A percentile compares a stretch with the other conserved stretches of the same genome.
phyloP scores from a whole-genome alignment of 2,329 filamentous ascomycete species.

The Colletotrichum chrysophilum region DNA sequence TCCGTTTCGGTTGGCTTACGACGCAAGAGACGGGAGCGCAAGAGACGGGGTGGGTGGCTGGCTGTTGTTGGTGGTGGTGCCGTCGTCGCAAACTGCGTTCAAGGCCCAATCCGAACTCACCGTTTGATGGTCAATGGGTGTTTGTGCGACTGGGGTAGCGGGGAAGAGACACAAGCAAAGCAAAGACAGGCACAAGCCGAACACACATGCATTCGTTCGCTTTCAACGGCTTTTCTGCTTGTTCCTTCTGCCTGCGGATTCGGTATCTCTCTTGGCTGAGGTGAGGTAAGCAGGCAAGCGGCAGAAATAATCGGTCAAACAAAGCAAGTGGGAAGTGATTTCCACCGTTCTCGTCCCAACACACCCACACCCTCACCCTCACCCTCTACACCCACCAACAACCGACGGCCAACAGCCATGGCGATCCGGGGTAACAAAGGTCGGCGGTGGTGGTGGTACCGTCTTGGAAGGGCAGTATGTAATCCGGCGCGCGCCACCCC shows the following conservation, averaged over 20 bases:
- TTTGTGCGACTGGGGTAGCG: background rate
- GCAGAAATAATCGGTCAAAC: background rate
- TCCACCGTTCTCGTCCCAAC: constrained; percentile 8
- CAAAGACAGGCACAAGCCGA: background rate
- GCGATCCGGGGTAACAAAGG: constrained; percentile 14
- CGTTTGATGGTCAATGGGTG: background rate
- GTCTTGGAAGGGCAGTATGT: background rate
- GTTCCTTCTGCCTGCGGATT: background rate
- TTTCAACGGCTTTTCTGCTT: background rate
- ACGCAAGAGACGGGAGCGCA: background rate
- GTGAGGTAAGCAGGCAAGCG: background rate
- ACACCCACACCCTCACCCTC: background rate
- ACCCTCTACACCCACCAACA: background rate
- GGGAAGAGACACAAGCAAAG: background rate
- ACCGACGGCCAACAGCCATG: background rate
- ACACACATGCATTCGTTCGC: background rate
- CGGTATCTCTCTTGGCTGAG: background rate
- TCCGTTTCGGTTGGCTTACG: constrained; percentile 9
- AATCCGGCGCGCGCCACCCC: constrained; percentile 12
- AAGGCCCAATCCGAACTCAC: constrained; percentile 9
- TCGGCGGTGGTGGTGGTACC: background rate
- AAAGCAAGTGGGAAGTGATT: background rate
- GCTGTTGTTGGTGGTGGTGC: background rate
- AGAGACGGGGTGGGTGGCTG: background rate
- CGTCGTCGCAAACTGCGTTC: constrained; percentile 6